These are phyloP conservation scores for Podospora comata DNA, from an alignment of 495 filamentous ascomycete genomes.

Conservation along the genomic window DNA sequence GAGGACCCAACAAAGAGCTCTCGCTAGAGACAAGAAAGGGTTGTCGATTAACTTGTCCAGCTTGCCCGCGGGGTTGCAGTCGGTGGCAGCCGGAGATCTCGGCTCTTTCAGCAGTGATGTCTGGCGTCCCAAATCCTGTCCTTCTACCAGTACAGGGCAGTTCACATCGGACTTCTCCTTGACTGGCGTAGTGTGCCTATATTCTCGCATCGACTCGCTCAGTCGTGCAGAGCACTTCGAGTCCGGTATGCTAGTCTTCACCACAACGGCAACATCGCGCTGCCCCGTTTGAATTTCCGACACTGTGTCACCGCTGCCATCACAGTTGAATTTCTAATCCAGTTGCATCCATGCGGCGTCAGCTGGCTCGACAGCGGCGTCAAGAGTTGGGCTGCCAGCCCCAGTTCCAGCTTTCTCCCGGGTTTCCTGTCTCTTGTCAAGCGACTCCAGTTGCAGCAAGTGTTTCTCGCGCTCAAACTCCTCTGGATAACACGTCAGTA, in stretches of 20 bases:
- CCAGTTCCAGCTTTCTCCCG: not conserved
- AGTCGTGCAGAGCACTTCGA: not conserved
- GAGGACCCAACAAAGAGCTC: too few relatives aligned
- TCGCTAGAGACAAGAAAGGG: too few relatives aligned
- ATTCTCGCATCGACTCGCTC: too few relatives aligned
- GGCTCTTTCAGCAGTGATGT: too few relatives aligned
- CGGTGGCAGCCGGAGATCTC: too few relatives aligned
- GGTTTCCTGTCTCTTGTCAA: not conserved
- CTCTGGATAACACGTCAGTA: conserved; percentile 37
- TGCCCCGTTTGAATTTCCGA: not conserved
- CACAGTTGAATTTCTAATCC: not conserved
- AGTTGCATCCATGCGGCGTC: not conserved
- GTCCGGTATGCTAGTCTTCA: not conserved
- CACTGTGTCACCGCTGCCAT: not conserved
- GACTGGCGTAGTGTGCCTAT: too few relatives aligned
- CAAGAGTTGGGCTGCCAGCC: not conserved
- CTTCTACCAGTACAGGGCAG: too few relatives aligned
- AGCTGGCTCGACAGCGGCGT: not conserved
- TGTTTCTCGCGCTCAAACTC: conserved; percentile 26
- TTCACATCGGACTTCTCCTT: too few relatives aligned
- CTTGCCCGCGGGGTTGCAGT: too few relatives aligned
- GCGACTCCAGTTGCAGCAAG: not conserved
- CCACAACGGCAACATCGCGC: not conserved
- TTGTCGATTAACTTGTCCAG: too few relatives aligned
- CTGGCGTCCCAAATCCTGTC: too few relatives aligned